phyloP scores from a whole-genome alignment of 495 filamentous ascomycete species.

The Penicillium parvum region DNA sequence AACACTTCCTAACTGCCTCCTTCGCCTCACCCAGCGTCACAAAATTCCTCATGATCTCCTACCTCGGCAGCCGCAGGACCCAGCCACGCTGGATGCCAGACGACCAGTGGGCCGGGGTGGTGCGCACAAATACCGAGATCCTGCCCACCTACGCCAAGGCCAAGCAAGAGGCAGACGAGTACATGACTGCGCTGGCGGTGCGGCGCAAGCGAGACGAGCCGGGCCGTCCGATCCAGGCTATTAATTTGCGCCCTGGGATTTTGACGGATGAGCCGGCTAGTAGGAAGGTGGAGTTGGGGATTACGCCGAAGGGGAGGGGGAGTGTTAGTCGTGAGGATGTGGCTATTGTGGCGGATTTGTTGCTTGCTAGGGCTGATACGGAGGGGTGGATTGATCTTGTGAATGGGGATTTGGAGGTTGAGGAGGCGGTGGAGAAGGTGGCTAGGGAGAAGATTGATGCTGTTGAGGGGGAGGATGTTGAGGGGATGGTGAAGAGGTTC shows the following conservation, averaged over 20 bases:
- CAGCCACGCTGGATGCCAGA: conserved; percentile 67
- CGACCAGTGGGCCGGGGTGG: conserved; percentile 47
- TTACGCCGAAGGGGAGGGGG: conserved; percentile 47
- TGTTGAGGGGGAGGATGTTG: conserved; percentile 62
- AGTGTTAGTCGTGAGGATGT: conserved; percentile 63
- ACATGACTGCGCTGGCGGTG: conserved; percentile 54
- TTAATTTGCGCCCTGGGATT: conserved; percentile 63
- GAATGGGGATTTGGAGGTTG: conserved; percentile 53
- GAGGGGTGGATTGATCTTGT: conserved; percentile 60
- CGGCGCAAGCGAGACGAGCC: conserved; percentile 41
- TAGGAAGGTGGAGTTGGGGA: conserved; percentile 62
- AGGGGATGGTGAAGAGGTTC: conserved; percentile 44
- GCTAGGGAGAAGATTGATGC: conserved; percentile 59
- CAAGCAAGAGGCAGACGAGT: conserved; percentile 72
- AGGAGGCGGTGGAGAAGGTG: conserved; percentile 61
- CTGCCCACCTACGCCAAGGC: conserved; percentile 66
- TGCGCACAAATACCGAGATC: conserved; percentile 48
- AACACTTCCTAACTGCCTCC: conserved; percentile 64
- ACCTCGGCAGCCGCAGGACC: conserved; percentile 53
- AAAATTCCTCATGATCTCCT: conserved; percentile 73
- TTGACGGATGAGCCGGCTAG: conserved; percentile 57
- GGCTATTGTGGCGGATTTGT: conserved; percentile 59
- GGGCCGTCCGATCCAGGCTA: conserved; percentile 52
- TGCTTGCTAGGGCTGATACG: conserved; percentile 57
- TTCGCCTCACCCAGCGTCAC: conserved; percentile 53